These are phyloP conservation scores for Spinellus fusiger DNA, from an alignment of 192 early-diverging fungal genomes.

Conservation along the genomic window DNA sequence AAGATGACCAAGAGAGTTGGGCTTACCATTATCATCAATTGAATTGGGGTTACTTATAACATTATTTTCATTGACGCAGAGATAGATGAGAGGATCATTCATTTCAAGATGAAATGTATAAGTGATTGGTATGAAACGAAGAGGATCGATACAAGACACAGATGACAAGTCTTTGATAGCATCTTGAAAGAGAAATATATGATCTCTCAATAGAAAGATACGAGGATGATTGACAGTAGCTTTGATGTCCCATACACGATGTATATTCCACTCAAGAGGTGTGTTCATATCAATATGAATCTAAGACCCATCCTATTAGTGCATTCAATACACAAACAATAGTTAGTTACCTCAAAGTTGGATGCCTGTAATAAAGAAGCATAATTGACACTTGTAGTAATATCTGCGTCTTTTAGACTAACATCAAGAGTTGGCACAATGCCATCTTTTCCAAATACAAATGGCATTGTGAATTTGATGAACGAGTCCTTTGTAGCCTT, in stretches of 20 bases:
- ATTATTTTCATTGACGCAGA: conserved; percentile 73
- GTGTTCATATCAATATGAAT: conserved; percentile 47
- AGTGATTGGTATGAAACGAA: conserved; percentile 63
- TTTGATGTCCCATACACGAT: conserved; percentile 61
- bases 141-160: conserved; percentile 40
- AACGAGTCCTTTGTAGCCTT: conserved; percentile 43
- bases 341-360: conserved; percentile 39
- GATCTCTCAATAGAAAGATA: conserved; percentile 66
- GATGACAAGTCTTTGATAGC: conserved; percentile 63
- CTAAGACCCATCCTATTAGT: conserved; percentile 30
- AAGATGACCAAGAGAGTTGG: background rate
- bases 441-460: conserved; percentile 44
- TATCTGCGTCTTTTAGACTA: conserved; percentile 37
- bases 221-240: conserved; percentile 36
- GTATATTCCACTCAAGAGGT: conserved; percentile 68
- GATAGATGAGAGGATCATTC: conserved; percentile 43
- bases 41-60: conserved; percentile 69
- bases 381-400: conserved; percentile 67
- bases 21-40: conserved; percentile 65
- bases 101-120: conserved; percentile 53
- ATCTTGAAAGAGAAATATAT: conserved; percentile 70
- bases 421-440: conserved; percentile 48
- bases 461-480: conserved; percentile 54
- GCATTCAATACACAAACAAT: too few species aligned
- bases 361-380: conserved; percentile 47